Base-by-base conservation (phyloP, 2,329 filamentous ascomycete species). In the Aspergillus viridinutans region DNA sequence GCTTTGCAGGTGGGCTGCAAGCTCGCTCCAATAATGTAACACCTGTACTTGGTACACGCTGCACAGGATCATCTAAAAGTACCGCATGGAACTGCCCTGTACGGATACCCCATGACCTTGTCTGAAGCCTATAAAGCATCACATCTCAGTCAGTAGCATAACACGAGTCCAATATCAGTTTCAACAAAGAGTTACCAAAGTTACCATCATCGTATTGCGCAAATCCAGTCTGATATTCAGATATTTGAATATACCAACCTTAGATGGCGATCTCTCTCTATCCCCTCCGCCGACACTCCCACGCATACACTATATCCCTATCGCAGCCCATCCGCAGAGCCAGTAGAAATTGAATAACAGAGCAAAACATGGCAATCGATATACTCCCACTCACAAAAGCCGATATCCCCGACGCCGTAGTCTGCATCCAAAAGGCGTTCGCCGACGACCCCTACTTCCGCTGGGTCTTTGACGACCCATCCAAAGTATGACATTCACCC, bases 401-500 rank as follows among this genome's bases (percentile, higher is more conserved):
- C 50, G 86, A 89, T 62, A 88, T 89, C 53, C 80, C 85, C 26
- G 83, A 81, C 7, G 85, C 84, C 23, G 82, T 89, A 52, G 79
- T 82, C 42, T 86, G 84, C 48, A 85, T 89, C 50, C 87, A 90
- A 65, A 77, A 82, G 64, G 85, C 85, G 0, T 89, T 89, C 67
- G 81, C 79, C 5, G 79, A 85, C 10, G 87, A 89, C 64, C 87
- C 87, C 0, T 89, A 88, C 66, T 85, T 85, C 64, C 74, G 76
- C 21, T 89, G 86, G 86, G 80, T 86, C 7, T 89, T 84, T 58
- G 75, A 47, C 10, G 42, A 87, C 65, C 77, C 79, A 47, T 72
- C 76, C 29, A 83, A 83, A 69, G 84, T 83, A 72, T 61, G 75
- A 72, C 52, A 23, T 53, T 42, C 53, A 12, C 20, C 42, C 12